phyloP scores from a whole-genome alignment of 2,329 filamentous ascomycete genomes.

The Metarhizium guizhouense region DNA sequence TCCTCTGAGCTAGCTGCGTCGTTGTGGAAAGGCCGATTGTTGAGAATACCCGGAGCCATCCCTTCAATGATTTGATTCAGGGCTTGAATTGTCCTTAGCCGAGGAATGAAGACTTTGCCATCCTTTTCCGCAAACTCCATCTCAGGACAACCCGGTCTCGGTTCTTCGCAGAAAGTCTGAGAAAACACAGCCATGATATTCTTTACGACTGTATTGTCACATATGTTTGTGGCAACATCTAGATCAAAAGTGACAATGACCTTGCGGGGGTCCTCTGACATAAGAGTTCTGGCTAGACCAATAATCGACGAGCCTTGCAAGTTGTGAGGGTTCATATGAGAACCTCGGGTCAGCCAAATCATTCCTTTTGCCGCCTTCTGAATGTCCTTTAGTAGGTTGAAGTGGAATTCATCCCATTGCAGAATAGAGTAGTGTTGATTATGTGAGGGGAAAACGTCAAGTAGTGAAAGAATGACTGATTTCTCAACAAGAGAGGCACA shows the following conservation, averaged over 20 bases:
- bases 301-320: constrained; percentile 31
- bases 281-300: constrained; percentile 37
- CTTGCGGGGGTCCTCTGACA: constrained; percentile 39
- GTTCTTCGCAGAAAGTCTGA: constrained; percentile 12
- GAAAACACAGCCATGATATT: constrained; percentile 18
- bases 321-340: constrained; percentile 24
- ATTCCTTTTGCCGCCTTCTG: constrained; percentile 27
- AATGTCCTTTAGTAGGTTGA: constrained; percentile 31
- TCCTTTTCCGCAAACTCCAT: constrained; percentile 33
- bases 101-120: constrained; percentile 32
- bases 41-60: constrained; percentile 1
- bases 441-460: constrained; percentile 28
- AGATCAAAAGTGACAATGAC: constrained; percentile 36
- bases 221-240: constrained; percentile 12
- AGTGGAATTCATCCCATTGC: constrained; percentile 28
- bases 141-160: constrained; percentile 19
- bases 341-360: constrained; percentile 39
- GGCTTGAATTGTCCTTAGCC: constrained; percentile 28
- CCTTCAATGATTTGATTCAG: constrained; percentile 38
- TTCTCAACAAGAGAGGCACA: constrained; percentile 12
- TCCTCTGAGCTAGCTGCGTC: neutral
- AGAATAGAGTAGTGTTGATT: constrained; percentile 22
- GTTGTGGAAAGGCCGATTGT: constrained; percentile 12
- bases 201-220: constrained; percentile 5
- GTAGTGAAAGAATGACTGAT: constrained; percentile 33